Evolutionary conservation across 2,329 filamentous ascomycete genomes (phyloP).

Genomic region (Colletotrichum cereale): DNA sequence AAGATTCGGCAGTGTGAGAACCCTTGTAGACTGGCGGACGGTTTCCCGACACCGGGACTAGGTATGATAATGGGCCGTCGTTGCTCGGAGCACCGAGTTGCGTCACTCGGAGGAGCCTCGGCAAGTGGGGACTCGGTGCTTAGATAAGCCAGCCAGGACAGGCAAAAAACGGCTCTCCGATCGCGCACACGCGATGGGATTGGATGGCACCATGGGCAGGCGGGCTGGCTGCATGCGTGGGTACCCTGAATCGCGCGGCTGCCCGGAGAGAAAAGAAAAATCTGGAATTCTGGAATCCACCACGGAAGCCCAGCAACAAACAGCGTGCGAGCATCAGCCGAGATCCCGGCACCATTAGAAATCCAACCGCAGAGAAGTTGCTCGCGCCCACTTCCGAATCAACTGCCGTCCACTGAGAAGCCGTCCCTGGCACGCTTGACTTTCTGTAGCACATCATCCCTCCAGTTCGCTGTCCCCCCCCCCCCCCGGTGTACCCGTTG

Average conservation of each 20-base stretch:
- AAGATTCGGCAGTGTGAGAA: constrained; percentile 13
- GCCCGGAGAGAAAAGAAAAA: constrained; percentile 30
- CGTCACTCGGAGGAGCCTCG: constrained; percentile 35
- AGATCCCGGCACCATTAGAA: constrained; percentile 39
- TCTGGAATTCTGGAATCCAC: constrained; percentile 37
- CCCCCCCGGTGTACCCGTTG: constrained; percentile 11
- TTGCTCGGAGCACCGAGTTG: constrained; percentile 28
- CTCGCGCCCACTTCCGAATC: constrained; percentile 11
- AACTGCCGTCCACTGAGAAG: constrained; percentile 31
- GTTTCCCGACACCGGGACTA: constrained; percentile 26
- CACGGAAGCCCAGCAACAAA: constrained; percentile 13
- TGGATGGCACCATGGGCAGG: not conserved
- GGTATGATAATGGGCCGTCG: not conserved
- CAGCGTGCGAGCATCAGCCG: constrained; percentile 1
- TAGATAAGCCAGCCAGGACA: constrained; percentile 20
- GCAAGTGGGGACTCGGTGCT: constrained; percentile 33
- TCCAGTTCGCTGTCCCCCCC: not conserved
- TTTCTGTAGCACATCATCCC: constrained; percentile 1
- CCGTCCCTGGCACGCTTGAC: constrained; percentile 3
- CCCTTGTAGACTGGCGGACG: constrained; percentile 22
- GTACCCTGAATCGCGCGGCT: constrained; percentile 33
- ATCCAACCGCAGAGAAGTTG: constrained; percentile 14
- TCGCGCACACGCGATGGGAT: constrained; percentile 1
- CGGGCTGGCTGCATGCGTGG: not conserved
- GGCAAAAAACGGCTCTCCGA: constrained; percentile 9